Conservation (phyloP, 805 yeast species). For the Saccharomycopsis selenospora region DNA sequence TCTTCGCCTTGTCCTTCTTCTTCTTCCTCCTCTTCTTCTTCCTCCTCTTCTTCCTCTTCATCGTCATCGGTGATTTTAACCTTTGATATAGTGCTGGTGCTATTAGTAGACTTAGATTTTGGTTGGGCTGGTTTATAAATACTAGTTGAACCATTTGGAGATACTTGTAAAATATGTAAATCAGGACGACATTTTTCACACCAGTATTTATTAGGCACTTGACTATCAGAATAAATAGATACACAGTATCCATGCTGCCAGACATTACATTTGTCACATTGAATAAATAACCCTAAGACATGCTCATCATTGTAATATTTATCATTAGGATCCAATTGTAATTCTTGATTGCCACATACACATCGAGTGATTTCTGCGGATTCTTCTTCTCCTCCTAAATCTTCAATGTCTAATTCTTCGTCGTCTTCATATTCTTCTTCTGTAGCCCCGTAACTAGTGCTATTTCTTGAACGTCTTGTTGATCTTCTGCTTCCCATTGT, state of each 20-base stretch:
- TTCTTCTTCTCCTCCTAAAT: conserved; percentile 10
- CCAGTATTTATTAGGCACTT: conserved; percentile 90
- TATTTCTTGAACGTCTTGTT: conserved; percentile 3
- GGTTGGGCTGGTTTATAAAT: conserved; percentile 42
- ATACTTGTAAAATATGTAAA: conserved; percentile 51
- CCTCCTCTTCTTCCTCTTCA: conserved; percentile 21
- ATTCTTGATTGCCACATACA: conserved; percentile 33
- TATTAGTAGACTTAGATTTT: conserved; percentile 13
- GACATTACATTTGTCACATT: conserved; percentile 84
- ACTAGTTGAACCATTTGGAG: conserved; percentile 41
- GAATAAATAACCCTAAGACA: conserved; percentile 61
- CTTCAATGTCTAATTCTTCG: conserved; percentile 4
- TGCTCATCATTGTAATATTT: conserved; percentile 34
- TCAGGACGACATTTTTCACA: conserved; percentile 90
- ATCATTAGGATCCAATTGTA: conserved; percentile 35
- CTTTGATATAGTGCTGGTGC: neutral
- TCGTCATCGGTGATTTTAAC: neutral
- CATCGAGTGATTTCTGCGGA: conserved; percentile 36
- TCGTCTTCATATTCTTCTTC: conserved; percentile 8
- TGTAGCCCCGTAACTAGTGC: neutral
- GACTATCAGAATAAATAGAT: conserved; percentile 65
- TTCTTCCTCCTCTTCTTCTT: conserved; percentile 23
- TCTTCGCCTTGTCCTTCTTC: neutral
- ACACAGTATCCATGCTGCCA: conserved; percentile 99
- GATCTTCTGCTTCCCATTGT: conserved; percentile 9